Evolutionary conservation across 208 protist species (phyloP).

Genomic region (Acanthamoeba sp.): DNA sequence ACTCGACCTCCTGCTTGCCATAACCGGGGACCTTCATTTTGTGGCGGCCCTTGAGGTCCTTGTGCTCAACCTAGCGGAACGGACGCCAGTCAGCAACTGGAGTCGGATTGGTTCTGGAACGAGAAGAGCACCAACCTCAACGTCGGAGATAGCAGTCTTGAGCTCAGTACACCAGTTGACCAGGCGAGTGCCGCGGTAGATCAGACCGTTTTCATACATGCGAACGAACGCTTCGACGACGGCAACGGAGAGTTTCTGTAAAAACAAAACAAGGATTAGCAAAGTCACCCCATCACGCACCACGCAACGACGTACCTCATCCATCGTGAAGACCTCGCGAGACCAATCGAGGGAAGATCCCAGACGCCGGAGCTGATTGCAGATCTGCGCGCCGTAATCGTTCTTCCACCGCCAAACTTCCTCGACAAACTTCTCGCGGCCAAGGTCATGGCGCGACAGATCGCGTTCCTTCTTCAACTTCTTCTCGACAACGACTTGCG

Average conservation of each 20-base stretch:
- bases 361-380: constrained; percentile 95
- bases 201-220: constrained; percentile 96
- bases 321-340: constrained; percentile 99
- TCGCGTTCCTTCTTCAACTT: constrained; percentile 92
- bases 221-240: constrained; percentile 98
- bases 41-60: constrained; percentile 54
- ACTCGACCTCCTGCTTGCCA: constrained; percentile 63
- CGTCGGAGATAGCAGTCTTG: constrained; percentile 99
- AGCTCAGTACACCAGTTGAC: constrained; percentile 99
- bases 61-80: constrained; percentile 79
- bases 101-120: no score
- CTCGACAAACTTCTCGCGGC: constrained; percentile 97
- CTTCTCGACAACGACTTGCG: constrained; percentile 97
- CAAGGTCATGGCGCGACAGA: constrained; percentile 93
- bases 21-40: constrained; percentile 93
- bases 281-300: no score
- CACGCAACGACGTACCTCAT: no score
- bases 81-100: not conserved
- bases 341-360: constrained; percentile 99
- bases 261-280: no score
- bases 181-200: constrained; percentile 98
- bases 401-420: constrained; percentile 98
- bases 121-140: constrained; percentile 96
- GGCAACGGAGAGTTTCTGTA: constrained; percentile 87
- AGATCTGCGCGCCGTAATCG: constrained; percentile 95